A percentile compares a stretch with the other conserved stretches of the same genome.
These are phyloP conservation scores for Claviceps sp. DNA, from an alignment of 2,329 filamentous ascomycete genomes.

Conservation along the genomic window DNA sequence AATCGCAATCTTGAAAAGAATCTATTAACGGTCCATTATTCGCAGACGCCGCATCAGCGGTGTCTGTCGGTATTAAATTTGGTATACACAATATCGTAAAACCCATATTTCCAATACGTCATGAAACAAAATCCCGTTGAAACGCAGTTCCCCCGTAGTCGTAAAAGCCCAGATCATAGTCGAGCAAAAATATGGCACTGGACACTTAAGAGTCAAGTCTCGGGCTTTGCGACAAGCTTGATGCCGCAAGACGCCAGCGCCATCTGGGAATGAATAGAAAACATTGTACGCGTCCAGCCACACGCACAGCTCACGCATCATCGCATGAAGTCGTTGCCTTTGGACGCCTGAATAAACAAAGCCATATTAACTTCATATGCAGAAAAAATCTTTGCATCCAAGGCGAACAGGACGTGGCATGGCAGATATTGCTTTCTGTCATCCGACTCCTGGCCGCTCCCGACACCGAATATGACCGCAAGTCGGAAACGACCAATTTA, in stretches of 20 bases:
- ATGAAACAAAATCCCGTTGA: conserved; percentile 2
- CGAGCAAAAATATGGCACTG: too few relatives aligned
- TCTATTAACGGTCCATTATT: not conserved
- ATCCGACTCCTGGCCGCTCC: not conserved
- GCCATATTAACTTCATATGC: conserved; percentile 3
- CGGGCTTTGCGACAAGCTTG: not conserved
- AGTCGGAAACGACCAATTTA: conserved; percentile 12
- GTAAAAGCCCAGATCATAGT: not conserved
- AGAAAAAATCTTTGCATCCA: not conserved
- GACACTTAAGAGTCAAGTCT: not conserved
- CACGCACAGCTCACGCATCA: not conserved
- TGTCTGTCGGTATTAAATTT: conserved; percentile 2
- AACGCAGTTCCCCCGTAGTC: not conserved
- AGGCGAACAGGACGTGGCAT: not conserved
- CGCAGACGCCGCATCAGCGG: not conserved
- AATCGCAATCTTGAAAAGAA: not conserved
- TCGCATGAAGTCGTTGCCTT: not conserved
- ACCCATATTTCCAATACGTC: conserved; percentile 7
- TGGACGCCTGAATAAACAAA: conserved; percentile 3
- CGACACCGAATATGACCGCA: not conserved
- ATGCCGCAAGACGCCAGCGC: not conserved
- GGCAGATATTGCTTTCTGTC: not conserved
- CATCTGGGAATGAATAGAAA: not conserved
- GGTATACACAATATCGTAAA: conserved; percentile 11
- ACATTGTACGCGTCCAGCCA: not conserved